Conservation (phyloP, 805 yeast species). For the Candida awuae region DNA sequence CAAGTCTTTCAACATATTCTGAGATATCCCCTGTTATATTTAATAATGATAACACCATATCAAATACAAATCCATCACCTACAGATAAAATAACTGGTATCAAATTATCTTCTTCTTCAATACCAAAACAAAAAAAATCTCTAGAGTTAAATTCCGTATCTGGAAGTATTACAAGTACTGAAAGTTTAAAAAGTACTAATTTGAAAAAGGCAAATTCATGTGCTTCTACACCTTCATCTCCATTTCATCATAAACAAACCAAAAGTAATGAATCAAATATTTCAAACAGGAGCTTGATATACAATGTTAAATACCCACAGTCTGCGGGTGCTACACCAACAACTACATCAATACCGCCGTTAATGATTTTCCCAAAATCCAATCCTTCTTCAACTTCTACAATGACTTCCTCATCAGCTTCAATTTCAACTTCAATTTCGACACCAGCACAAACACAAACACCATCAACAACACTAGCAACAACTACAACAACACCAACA, state of each 20-base stretch:
- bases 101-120: neutral
- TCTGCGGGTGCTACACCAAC: constrained; percentile 5
- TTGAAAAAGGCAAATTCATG: neutral
- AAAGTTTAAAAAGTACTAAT: constrained; percentile 1
- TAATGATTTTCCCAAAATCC: too few species aligned
- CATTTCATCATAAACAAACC: neutral
- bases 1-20: neutral
- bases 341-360: neutral
- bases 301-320: neutral
- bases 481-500: neutral
- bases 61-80: too few species aligned
- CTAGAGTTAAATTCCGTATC: neutral
- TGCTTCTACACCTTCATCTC: neutral
- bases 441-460: neutral
- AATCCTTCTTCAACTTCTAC: too few species aligned
- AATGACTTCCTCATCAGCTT: neutral
- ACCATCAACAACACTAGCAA: neutral
- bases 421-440: neutral
- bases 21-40: constrained; percentile 3
- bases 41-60: neutral
- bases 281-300: constrained; percentile 1
- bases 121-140: neutral
- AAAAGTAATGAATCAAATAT: constrained; percentile 4
- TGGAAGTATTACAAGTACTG: constrained; percentile 1
- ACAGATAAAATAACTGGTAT: neutral